Evolutionary conservation across 2,329 filamentous ascomycete species (phyloP), one percentile per base, ranked within the genome.

Genomic region (Arthrobotrys conoides): DNA sequence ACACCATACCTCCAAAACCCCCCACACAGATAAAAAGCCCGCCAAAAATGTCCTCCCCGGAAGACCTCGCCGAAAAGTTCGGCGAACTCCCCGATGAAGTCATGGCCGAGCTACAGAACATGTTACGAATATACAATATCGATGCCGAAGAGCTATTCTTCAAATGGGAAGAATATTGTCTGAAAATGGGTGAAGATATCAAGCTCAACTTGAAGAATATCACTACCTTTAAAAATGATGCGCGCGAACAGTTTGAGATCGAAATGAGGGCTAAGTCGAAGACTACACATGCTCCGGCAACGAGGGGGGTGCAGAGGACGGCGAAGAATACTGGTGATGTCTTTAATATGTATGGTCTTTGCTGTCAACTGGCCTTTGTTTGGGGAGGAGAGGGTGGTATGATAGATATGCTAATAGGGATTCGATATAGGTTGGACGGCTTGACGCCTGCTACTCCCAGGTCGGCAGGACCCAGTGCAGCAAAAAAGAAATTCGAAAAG

Each of bases 111-210:
- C 87, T 99, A 81, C 89, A 92, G 83, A 96, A 93, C 75, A 96
- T 97, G 83, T 89, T 96, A 86, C 90, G 91, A 69, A 87, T 98
- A 77, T 93, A 97, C 85, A 90, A 90, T 59, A 88, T 98, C 78
- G 89, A 90, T 16, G 88, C 91, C 38, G 91, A 98, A 84, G 96
- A 98, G 83, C 87, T 98, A 27, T 97, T 93, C 85, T 97, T 93
- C 89, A 98, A 98, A 88, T 99, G 96, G 96, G 96, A 99, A 85
- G 95, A 94, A 0, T 98, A 97, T 87, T 94, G 92, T 84, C 91
- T 99, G 84, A 97, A 95, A 85, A 94, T 98, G 91, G 71, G 76
- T 59, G 93, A 96, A 71, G 92, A 93, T 72, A 90, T 91, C 79
- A 90, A 88, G 76, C 86, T 93, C 79, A 89, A 91, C 59, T 87